Base-by-base conservation (phyloP, 1,284 basidiomycete genomes). In the Trametes polyzona region DNA sequence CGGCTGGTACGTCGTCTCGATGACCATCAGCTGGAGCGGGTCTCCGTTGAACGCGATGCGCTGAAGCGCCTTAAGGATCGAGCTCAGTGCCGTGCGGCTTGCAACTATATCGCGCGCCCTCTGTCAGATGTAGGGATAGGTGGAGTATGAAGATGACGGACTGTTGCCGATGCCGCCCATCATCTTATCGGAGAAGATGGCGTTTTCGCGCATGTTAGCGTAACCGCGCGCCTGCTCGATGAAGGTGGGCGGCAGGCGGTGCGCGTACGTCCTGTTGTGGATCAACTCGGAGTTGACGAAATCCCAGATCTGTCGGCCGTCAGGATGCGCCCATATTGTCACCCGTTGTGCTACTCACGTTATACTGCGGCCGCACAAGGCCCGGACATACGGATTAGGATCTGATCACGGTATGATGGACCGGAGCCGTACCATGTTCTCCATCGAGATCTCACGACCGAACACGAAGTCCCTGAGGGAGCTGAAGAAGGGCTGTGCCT, bases 1-100 rank as follows among this genome's bases (percentile, higher is more conserved):
- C 16, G 93, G 89, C 73, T 95, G 93, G 79, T 95, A 95, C 63
- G 90, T 90, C 21, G 88, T 88, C 67, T 92, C 80, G 57, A 90
- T 75, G 62, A 93, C 74, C 69, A 87, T 78, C 73, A 95, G 80
- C 67, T 92, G 87, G 55, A 95, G 83, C 36, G 88, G 85, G 73
- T 91, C 86, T 53, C 82, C 84, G 66, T 87, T 83, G 79, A 89
- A 93, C 46, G 87, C 81, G 67, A 95, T 86, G 64, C 84, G 84
- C 68, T 88, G 81, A 52, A 95, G 80, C 7, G 88, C 83, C 46
- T 71, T 74, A 52, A 93, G 75, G 70, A 95, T 77, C 19, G 87
- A 84, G 70, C 85, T 82, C 42, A 94, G 76, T 59, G 92, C 77
- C 32, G 90, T 90, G 60, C 89, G 86, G 29, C 90, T 90, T 61